Evolutionary conservation across 371 early-diverging fungal genomes (phyloP).

Genomic region (Rhizopus sp.): DNA sequence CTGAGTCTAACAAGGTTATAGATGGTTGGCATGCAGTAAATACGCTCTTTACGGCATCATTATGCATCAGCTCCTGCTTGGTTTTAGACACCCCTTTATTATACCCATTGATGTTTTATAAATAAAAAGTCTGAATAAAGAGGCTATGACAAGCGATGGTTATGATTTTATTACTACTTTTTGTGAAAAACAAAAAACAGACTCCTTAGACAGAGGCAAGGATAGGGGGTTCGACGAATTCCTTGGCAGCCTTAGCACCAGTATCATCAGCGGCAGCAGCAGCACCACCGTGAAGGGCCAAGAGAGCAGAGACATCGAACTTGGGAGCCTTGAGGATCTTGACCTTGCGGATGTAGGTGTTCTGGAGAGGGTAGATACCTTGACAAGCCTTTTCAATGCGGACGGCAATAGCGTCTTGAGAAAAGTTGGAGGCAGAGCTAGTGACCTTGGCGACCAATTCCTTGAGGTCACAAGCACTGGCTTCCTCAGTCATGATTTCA

Average conservation of each 20-base stretch:
- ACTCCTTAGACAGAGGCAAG: slow-evolving; percentile 67
- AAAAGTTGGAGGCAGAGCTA: slow-evolving; percentile 43
- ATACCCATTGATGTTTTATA: slow-evolving; percentile 1
- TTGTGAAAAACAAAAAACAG: neutral
- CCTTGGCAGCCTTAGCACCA: slow-evolving; percentile 61
- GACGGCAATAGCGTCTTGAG: slow-evolving; percentile 79
- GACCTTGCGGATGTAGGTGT: slow-evolving; percentile 96
- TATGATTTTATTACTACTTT: slow-evolving; percentile 7
- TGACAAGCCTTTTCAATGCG: slow-evolving; percentile 96
- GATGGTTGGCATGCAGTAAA: neutral
- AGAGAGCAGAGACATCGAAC: slow-evolving; percentile 89
- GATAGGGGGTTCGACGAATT: slow-evolving; percentile 76
- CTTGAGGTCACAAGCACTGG: slow-evolving; percentile 85
- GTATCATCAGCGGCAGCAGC: slow-evolving; percentile 78
- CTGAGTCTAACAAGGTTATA: too few relatives aligned
- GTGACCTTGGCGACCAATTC: slow-evolving; percentile 94
- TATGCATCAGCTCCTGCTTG: slow-evolving; percentile 20
- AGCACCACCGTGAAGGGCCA: slow-evolving; percentile 91
- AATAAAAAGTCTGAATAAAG: neutral
- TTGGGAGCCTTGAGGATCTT: slow-evolving; percentile 99
- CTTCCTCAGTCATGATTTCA: slow-evolving; percentile 92
- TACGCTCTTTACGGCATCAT: slow-evolving; percentile 3
- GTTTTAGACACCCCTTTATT: slow-evolving; percentile 20
- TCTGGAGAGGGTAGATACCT: slow-evolving; percentile 98
- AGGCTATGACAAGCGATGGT: slow-evolving; percentile 15